Conservation (phyloP, 164 flowering plant species). For the Hamamelis virginiana region DNA sequence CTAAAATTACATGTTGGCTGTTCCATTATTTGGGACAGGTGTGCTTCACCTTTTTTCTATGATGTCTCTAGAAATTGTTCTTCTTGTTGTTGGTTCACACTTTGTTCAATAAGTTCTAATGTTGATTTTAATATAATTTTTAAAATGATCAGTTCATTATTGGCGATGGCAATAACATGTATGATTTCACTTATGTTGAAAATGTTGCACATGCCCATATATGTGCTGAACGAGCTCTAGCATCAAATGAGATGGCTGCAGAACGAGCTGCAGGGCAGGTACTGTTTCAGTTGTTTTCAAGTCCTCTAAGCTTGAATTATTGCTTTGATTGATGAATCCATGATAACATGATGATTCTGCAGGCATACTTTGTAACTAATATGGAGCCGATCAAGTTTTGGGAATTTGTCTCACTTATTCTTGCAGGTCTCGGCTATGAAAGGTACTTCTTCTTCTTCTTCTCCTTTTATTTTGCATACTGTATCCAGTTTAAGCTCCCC, state of each 20-base stretch:
- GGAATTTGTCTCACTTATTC: conserved; percentile 85
- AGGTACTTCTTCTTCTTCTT: conserved; percentile 42
- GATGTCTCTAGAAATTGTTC: neutral
- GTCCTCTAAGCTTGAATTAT: neutral
- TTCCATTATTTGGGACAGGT: neutral
- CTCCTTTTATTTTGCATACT: neutral
- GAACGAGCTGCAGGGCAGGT: conserved; percentile 95
- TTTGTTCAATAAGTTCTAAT: neutral
- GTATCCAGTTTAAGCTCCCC: too few species aligned
- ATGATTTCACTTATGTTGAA: conserved; percentile 93
- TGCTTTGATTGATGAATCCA: neutral
- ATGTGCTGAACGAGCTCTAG: conserved; percentile 93
- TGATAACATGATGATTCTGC: conserved; percentile 21
- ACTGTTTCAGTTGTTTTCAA: conserved; percentile 9
- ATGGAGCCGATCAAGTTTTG: conserved; percentile 94
- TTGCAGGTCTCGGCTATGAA: conserved; percentile 95
- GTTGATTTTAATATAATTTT: neutral
- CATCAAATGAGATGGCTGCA: conserved; percentile 58
- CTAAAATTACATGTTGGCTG: too few species aligned
- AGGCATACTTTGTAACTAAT: conserved; percentile 96
- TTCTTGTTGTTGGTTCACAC: neutral
- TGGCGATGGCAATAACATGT: conserved; percentile 88
- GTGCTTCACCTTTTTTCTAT: neutral
- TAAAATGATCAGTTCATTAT: conserved; percentile 68
- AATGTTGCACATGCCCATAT: conserved; percentile 95